Conservation (phyloP, 1,139 yeast species). For the Lodderomyces pseudojiufengensis region DNA sequence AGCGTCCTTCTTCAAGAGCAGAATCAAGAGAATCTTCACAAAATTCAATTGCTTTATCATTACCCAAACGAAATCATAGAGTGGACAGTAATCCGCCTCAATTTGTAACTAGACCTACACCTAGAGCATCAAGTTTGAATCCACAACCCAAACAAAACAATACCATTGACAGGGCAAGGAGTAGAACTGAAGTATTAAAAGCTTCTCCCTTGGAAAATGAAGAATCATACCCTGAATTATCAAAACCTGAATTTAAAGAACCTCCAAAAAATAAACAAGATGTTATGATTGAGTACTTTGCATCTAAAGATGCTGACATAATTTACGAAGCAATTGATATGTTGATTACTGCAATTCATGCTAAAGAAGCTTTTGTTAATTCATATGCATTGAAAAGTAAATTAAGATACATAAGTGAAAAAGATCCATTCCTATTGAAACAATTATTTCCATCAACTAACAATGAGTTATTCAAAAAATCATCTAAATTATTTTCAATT, state of each 20-base stretch:
- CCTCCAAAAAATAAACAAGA: slow-evolving; percentile 15
- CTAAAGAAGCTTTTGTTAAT: slow-evolving; percentile 31
- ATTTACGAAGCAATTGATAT: slow-evolving; percentile 36
- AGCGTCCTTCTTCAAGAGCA: slow-evolving; percentile 25
- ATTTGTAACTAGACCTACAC: slow-evolving; percentile 2
- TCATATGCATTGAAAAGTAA: slow-evolving; percentile 18
- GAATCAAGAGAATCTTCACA: slow-evolving; percentile 3
- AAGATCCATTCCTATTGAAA: slow-evolving; percentile 25
- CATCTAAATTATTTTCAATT: slow-evolving; percentile 23
- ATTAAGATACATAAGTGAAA: slow-evolving; percentile 26
- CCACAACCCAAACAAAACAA: slow-evolving; percentile 4
- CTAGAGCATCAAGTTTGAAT: slow-evolving; percentile 11
- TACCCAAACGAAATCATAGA: slow-evolving; percentile 7
- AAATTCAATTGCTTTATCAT: slow-evolving; percentile 3
- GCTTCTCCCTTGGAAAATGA: slow-evolving; percentile 4
- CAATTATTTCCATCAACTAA: slow-evolving; percentile 27
- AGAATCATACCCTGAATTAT: background rate
- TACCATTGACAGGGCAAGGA: slow-evolving; percentile 7
- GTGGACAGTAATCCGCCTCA: slow-evolving; percentile 4
- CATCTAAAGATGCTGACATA: slow-evolving; percentile 26
- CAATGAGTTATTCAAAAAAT: slow-evolving; percentile 24
- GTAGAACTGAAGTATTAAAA: slow-evolving; percentile 9
- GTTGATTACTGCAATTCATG: slow-evolving; percentile 37
- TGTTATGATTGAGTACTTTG: slow-evolving; percentile 34
- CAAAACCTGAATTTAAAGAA: slow-evolving; percentile 1